Conservation (phyloP, 2,329 filamentous ascomycete species). For the Sporothrix pseudoabietina region DNA sequence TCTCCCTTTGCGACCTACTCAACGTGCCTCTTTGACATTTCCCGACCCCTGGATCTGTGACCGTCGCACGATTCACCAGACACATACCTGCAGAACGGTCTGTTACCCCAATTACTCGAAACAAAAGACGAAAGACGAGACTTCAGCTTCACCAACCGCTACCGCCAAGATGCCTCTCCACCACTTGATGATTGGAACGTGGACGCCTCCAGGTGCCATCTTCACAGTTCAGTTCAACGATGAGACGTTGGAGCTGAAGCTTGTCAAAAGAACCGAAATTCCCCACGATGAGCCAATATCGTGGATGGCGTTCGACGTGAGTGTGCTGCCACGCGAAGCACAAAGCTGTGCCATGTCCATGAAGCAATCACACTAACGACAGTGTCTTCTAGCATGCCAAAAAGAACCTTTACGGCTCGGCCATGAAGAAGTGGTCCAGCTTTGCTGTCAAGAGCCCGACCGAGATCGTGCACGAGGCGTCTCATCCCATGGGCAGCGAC, state of each 20-base stretch:
- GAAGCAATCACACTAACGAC: slow-evolving; percentile 32
- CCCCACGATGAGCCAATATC: slow-evolving; percentile 84
- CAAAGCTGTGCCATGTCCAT: background rate
- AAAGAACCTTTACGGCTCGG: slow-evolving; percentile 84
- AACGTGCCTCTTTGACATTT: background rate
- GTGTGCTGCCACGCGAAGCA: slow-evolving; percentile 37
- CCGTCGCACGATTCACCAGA: background rate
- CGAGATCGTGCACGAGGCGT: slow-evolving; percentile 73
- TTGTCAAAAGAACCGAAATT: slow-evolving; percentile 80
- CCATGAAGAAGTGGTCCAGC: slow-evolving; percentile 92
- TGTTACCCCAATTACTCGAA: background rate
- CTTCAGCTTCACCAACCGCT: background rate
- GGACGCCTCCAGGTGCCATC: slow-evolving; percentile 86
- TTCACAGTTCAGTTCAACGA: slow-evolving; percentile 89
- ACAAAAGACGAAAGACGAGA: background rate
- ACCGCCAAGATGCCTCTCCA: slow-evolving; percentile 68
- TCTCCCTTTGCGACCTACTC: background rate
- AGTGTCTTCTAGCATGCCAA: slow-evolving; percentile 63
- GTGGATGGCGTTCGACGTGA: slow-evolving; percentile 88
- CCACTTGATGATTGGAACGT: slow-evolving; percentile 89
- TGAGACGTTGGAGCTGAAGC: slow-evolving; percentile 69
- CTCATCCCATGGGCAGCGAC: slow-evolving; percentile 75
- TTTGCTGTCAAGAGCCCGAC: slow-evolving; percentile 75
- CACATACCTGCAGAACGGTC: background rate
- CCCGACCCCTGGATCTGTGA: background rate